These are phyloP conservation scores for Nakazawaea populi DNA, from an alignment of 805 yeast species.

Conservation along the genomic window DNA sequence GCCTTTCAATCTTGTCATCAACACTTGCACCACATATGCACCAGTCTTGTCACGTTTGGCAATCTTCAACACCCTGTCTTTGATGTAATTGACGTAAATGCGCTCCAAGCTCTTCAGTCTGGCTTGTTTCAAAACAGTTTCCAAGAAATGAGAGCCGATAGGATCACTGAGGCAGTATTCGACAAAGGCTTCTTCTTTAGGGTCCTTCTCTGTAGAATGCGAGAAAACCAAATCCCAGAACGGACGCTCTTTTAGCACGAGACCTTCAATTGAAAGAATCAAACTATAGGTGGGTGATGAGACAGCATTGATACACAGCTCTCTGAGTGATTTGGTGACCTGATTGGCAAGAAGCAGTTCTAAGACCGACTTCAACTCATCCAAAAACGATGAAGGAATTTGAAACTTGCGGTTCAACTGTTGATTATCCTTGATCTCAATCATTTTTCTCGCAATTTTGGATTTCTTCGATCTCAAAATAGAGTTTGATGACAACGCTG, in stretches of 20 bases:
- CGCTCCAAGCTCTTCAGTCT: constrained; percentile 67
- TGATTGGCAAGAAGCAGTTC: constrained; percentile 30
- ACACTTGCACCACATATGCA: constrained; percentile 67
- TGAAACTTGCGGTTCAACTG: constrained; percentile 64
- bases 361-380: constrained; percentile 48
- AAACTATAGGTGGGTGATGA: constrained; percentile 88
- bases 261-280: constrained; percentile 73
- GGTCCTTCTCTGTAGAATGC: constrained; percentile 40
- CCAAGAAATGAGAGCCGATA: constrained; percentile 91
- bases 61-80: constrained; percentile 63
- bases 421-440: constrained; percentile 74
- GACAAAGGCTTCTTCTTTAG: constrained; percentile 71
- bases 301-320: constrained; percentile 67
- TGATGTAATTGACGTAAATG: constrained; percentile 65
- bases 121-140: constrained; percentile 59
- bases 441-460: constrained; percentile 89
- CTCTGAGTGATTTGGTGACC: constrained; percentile 50
- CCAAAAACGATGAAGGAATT: constrained; percentile 59
- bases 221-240: constrained; percentile 63
- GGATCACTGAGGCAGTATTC: constrained; percentile 80
- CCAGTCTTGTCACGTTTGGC: constrained; percentile 84
- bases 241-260: constrained; percentile 66
- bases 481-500: constrained; percentile 61
- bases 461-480: constrained; percentile 78
- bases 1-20: constrained; percentile 59